Evolutionary conservation across 495 filamentous ascomycete species (phyloP).

Genomic region (Aspergillus funiculosus): DNA sequence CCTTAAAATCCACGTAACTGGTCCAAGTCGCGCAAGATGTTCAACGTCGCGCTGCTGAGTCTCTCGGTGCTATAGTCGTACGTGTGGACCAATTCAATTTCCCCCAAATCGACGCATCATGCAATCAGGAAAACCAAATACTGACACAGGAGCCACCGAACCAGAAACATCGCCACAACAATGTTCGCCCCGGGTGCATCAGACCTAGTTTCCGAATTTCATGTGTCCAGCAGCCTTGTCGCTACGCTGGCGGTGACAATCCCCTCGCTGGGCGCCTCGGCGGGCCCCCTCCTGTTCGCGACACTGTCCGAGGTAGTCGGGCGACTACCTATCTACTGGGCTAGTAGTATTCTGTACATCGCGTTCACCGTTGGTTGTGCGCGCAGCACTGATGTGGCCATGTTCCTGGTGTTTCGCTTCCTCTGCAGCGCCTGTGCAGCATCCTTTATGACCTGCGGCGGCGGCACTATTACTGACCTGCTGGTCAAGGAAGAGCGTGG

Average conservation of each 20-base stretch:
- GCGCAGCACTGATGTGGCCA: neutral
- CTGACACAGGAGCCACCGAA: no score
- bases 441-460: neutral
- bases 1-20: neutral
- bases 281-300: slow-evolving; percentile 1
- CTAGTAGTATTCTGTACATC: neutral
- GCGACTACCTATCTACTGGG: neutral
- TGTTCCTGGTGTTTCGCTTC: slow-evolving; percentile 1
- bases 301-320: slow-evolving; percentile 1
- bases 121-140: neutral
- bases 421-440: neutral
- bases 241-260: slow-evolving; percentile 1
- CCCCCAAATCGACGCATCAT: no score
- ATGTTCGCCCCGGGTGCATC: neutral
- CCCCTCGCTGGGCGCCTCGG: neutral
- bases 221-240: neutral
- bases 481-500: neutral
- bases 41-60: neutral
- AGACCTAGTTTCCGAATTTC: neutral
- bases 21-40: neutral
- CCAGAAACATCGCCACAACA: neutral
- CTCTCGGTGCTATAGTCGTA: no score
- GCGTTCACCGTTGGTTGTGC: neutral
- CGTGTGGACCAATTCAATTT: no score
- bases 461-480: slow-evolving; percentile 3